Evolutionary conservation across 495 filamentous ascomycete species (phyloP).

Genomic region (Aspergillus saccharolyticus): DNA sequence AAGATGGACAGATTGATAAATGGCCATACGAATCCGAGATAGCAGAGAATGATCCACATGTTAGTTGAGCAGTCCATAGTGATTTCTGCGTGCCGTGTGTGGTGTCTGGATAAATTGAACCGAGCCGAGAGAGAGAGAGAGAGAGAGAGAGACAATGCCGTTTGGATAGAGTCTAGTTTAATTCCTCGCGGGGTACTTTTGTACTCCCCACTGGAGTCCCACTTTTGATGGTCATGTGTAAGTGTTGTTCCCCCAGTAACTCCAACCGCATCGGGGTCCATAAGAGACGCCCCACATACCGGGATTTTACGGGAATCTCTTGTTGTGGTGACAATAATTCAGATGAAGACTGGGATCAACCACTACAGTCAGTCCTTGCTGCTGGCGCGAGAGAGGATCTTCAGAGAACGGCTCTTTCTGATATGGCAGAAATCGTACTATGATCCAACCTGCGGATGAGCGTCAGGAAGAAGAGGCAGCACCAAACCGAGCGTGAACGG

Average conservation of each 20-base stretch:
- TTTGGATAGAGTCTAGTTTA: no score
- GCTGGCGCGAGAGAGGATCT: background rate
- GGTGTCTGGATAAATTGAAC: background rate
- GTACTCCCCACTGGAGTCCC: background rate
- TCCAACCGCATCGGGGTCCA: background rate
- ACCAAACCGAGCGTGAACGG: background rate
- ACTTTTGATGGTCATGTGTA: conserved; percentile 10
- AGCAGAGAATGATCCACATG: background rate
- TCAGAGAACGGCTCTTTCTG: background rate
- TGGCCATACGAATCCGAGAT: background rate
- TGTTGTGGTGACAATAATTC: background rate
- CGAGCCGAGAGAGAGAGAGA: background rate
- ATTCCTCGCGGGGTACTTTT: conserved; percentile 3
- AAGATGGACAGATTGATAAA: background rate
- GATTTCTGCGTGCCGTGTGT: background rate
- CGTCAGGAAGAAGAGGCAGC: background rate
- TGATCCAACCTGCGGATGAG: background rate
- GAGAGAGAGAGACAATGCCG: background rate
- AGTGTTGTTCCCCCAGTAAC: conserved; percentile 21
- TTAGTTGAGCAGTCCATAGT: background rate
- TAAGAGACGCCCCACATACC: conserved; percentile 12
- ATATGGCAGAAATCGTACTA: background rate
- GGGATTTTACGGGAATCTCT: conserved; percentile 13
- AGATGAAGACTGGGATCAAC: background rate
- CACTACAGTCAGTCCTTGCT: background rate